Evolutionary conservation across 768 basidiomycete species (phyloP).

Genomic region (Pisolithus sp.): DNA sequence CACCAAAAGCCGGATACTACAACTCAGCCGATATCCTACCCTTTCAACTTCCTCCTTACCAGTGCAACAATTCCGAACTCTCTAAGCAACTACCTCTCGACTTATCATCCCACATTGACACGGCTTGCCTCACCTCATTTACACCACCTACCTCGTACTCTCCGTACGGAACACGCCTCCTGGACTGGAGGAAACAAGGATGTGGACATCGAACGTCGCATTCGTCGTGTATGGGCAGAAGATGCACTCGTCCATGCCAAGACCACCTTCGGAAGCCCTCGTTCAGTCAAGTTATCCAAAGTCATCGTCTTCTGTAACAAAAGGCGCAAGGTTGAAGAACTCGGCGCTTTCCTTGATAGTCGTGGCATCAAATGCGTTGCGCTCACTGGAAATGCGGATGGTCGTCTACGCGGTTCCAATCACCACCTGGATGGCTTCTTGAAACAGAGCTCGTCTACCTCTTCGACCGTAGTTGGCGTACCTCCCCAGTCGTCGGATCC

Average conservation of each 20-base stretch:
- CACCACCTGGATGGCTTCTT: constrained; percentile 75
- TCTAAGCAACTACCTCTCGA: constrained; percentile 57
- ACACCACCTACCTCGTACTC: constrained; percentile 66
- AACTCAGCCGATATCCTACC: constrained; percentile 38
- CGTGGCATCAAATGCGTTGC: constrained; percentile 58
- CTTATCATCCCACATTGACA: constrained; percentile 53
- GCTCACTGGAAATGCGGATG: constrained; percentile 56
- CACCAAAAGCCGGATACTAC: constrained; percentile 3
- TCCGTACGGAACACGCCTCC: constrained; percentile 65
- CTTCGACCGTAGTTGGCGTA: background rate
- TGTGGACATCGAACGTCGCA: constrained; percentile 70
- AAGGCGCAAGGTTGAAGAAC: constrained; percentile 55
- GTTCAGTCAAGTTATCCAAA: constrained; percentile 44
- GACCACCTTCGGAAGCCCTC: constrained; percentile 12
- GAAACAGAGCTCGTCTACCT: constrained; percentile 15
- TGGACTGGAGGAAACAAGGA: constrained; percentile 79
- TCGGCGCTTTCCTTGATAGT: constrained; percentile 51
- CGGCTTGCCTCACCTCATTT: constrained; percentile 77
- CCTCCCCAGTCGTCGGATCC: constrained; percentile 14
- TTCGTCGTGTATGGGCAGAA: constrained; percentile 69
- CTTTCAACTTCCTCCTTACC: constrained; percentile 76
- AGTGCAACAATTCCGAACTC: constrained; percentile 84
- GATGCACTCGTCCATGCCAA: constrained; percentile 39
- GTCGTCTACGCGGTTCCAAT: constrained; percentile 62
- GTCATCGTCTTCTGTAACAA: constrained; percentile 83